Evolutionary conservation across 805 yeast species (phyloP).

Genomic region (Tetrapisispora iriomotensis): DNA sequence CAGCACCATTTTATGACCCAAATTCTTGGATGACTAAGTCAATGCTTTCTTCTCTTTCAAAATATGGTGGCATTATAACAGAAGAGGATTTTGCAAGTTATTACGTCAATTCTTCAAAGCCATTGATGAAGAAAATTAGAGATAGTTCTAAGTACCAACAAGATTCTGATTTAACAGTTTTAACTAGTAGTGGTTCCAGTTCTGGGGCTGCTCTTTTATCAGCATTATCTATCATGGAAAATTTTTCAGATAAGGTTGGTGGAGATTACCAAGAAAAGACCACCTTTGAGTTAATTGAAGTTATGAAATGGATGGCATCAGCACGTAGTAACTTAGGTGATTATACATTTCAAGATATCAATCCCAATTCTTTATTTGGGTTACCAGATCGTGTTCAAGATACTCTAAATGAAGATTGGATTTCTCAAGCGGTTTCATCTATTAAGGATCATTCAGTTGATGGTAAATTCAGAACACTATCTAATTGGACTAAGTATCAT

Average conservation of each 20-base stretch:
- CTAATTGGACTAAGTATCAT: conserved; percentile 59
- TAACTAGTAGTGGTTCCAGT: conserved; percentile 61
- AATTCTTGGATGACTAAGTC: conserved; percentile 59
- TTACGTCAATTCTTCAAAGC: conserved; percentile 36
- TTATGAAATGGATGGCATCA: conserved; percentile 90
- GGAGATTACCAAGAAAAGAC: conserved; percentile 40
- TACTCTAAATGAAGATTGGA: conserved; percentile 49
- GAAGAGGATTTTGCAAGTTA: conserved; percentile 60
- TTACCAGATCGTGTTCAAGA: conserved; percentile 33
- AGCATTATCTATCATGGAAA: conserved; percentile 58
- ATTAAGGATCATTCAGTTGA: conserved; percentile 37
- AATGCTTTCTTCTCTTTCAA: conserved; percentile 40
- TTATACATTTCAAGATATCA: conserved; percentile 23
- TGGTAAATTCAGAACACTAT: conserved; percentile 36
- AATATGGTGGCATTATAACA: conserved; percentile 58
- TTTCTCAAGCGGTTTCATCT: conserved; percentile 36
- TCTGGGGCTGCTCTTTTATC: conserved; percentile 75
- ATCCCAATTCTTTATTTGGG: not conserved
- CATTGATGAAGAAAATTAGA: conserved; percentile 21
- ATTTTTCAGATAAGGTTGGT: conserved; percentile 32
- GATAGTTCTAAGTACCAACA: conserved; percentile 25
- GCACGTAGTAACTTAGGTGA: conserved; percentile 85
- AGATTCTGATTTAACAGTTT: conserved; percentile 37
- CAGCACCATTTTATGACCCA: conserved; percentile 75
- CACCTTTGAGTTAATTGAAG: conserved; percentile 64